A percentile compares a stretch with the other conserved stretches of the same genome.
phyloP scores from a whole-genome alignment of 495 filamentous ascomycete genomes.

The Penicillium coffeae region DNA sequence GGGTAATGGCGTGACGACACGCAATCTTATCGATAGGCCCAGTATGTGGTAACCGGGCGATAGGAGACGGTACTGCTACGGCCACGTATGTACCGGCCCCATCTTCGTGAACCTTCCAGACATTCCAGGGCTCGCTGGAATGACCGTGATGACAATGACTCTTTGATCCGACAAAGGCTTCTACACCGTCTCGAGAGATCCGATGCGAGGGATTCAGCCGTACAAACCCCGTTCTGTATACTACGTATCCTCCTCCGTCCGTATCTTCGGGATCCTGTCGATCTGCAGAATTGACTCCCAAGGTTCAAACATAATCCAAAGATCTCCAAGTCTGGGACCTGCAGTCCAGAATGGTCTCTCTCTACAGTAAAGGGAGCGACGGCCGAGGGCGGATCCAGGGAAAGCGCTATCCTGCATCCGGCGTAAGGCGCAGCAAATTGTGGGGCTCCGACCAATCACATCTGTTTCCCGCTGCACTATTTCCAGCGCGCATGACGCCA shows the following conservation, averaged over 20 bases:
- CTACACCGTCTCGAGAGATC: too few species aligned
- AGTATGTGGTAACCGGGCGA: not conserved
- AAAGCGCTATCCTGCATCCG: constrained; percentile 29
- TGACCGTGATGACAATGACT: too few species aligned
- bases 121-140: too few species aligned
- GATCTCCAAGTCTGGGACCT: constrained; percentile 8
- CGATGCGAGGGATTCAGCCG: too few species aligned
- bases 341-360: constrained; percentile 10
- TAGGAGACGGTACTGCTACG: not conserved
- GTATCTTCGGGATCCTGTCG: not conserved
- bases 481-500: constrained; percentile 40
- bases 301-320: not conserved
- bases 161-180: too few species aligned
- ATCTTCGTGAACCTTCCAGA: constrained; percentile 31
- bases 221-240: not conserved
- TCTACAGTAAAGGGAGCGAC: constrained; percentile 4
- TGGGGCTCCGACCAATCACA: constrained; percentile 27
- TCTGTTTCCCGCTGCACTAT: constrained; percentile 24
- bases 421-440: constrained; percentile 26
- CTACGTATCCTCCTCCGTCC: too few species aligned
- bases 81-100: not conserved
- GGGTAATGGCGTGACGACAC: constrained; percentile 1
- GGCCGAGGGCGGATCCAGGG: constrained; percentile 36
- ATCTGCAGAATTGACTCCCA: not conserved
- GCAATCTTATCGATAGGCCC: constrained; percentile 2